These are phyloP conservation scores for Solanum pinnatisectum DNA, from an alignment of 257 asterid genomes.

Conservation along the genomic window DNA sequence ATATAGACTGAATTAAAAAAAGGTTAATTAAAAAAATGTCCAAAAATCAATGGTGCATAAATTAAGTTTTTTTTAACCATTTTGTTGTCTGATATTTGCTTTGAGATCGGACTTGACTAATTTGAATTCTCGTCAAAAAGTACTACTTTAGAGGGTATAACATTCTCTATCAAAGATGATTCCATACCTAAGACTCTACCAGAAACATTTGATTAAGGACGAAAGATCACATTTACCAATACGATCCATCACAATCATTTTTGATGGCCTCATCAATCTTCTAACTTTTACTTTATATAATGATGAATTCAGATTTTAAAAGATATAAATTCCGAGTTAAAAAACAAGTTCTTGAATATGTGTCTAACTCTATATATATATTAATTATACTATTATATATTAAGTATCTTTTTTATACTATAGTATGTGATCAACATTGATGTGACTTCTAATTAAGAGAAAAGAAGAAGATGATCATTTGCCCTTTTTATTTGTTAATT, in stretches of 20 bases:
- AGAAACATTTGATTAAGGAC: not conserved
- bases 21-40: no score
- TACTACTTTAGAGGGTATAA: not conserved
- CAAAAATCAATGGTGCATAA: not conserved
- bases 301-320: not conserved
- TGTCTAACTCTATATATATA: not conserved
- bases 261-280: not conserved
- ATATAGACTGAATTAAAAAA: not conserved
- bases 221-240: not conserved
- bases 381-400: not conserved
- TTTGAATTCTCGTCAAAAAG: no score
- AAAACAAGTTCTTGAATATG: not conserved
- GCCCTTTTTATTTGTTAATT: not conserved
- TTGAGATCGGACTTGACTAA: not conserved
- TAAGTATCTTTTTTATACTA: not conserved
- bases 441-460: not conserved
- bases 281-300: not conserved
- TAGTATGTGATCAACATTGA: not conserved
- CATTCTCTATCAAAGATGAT: not conserved
- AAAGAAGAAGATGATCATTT: not conserved
- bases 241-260: not conserved
- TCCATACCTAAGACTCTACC: accelerated
- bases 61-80: no score
- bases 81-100: not conserved
- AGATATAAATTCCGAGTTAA: not conserved